These are phyloP conservation scores for Erodium texanum DNA, from an alignment of 441 rosid genomes.

Conservation along the genomic window DNA sequence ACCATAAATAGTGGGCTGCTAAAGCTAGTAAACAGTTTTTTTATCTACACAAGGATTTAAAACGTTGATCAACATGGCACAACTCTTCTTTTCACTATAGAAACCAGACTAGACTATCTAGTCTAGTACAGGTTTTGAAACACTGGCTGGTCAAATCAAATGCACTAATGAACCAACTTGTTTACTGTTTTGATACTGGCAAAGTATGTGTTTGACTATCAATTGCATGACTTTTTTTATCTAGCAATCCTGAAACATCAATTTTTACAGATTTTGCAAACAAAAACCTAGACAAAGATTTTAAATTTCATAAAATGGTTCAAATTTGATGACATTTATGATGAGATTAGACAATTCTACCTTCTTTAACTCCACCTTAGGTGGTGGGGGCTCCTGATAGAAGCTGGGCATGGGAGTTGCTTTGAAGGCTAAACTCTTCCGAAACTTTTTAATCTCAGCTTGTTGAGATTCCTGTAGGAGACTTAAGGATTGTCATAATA, in stretches of 20 bases:
- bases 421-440: constrained; percentile 88
- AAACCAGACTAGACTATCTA: not conserved
- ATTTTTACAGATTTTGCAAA: not conserved
- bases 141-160: not conserved
- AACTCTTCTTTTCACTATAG: no score
- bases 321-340: not conserved
- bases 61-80: no score
- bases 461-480: constrained; percentile 76
- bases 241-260: not conserved
- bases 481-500: constrained; percentile 11
- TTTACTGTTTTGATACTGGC: not conserved
- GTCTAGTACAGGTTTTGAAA: not conserved
- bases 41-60: not conserved
- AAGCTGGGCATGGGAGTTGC: constrained; percentile 98
- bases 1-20: no score
- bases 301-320: not conserved
- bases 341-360: constrained; percentile 24
- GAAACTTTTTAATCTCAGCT: constrained; percentile 81
- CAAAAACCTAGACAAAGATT: not conserved
- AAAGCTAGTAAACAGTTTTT: no score
- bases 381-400: constrained; percentile 92
- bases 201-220: not conserved
- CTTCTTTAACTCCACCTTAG: constrained; percentile 86
- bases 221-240: no score
- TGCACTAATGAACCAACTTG: not conserved